A percentile compares a stretch with the other conserved stretches of the same genome.
Evolutionary conservation across 2,329 filamentous ascomycete species (phyloP).

Genomic region (Verticillium nubilum): DNA sequence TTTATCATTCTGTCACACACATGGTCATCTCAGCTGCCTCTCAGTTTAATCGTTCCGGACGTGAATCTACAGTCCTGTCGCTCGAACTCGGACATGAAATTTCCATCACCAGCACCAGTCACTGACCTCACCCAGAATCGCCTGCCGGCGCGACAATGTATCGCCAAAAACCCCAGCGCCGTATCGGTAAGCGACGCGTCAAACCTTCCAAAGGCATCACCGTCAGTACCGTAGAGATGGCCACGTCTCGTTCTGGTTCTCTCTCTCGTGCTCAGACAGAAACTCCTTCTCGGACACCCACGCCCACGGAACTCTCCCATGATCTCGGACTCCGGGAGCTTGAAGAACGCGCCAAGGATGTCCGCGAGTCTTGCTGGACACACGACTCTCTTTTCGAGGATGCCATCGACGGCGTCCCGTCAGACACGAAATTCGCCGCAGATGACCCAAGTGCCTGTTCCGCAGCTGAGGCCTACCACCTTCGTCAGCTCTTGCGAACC

Average conservation of each 20-base stretch:
- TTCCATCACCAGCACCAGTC: background rate
- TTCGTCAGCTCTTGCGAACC: slow-evolving; percentile 65
- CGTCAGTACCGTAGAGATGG: slow-evolving; percentile 28
- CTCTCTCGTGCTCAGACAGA: background rate
- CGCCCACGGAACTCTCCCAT: slow-evolving; percentile 27
- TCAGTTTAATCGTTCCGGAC: background rate
- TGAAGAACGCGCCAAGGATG: slow-evolving; percentile 46
- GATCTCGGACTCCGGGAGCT: slow-evolving; percentile 33
- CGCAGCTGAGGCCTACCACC: slow-evolving; percentile 61
- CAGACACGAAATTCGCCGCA: slow-evolving; percentile 25
- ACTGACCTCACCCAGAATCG: background rate
- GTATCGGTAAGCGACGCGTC: slow-evolving; percentile 5
- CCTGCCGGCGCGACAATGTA: background rate
- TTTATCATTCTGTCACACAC: background rate
- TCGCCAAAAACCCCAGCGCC: background rate
- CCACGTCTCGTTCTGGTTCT: slow-evolving; percentile 10
- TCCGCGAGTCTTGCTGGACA: slow-evolving; percentile 51
- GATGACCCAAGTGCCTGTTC: slow-evolving; percentile 51
- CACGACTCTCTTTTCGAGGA: slow-evolving; percentile 61
- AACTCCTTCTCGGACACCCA: slow-evolving; percentile 17
- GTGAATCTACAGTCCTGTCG: background rate
- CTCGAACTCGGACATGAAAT: background rate
- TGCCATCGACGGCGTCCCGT: slow-evolving; percentile 50
- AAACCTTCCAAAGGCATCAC: slow-evolving; percentile 26
- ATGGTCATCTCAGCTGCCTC: background rate